Conservation (phyloP, 2,329 filamentous ascomycete species). For the Talaromyces sp. region DNA sequence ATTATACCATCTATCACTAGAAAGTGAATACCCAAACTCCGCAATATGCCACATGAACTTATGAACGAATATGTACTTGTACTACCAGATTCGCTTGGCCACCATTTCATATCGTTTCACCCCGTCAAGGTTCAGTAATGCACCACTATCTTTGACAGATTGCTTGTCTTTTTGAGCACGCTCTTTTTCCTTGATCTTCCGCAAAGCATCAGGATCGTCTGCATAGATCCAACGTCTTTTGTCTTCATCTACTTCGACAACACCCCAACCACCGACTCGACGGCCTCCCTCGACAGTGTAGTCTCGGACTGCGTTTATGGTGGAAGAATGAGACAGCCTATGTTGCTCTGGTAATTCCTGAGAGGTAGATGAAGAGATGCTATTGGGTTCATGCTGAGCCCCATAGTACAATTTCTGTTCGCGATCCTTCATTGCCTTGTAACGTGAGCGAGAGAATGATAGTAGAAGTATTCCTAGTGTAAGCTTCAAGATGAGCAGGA, state of each 20-base stretch:
- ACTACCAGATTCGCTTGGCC: constrained; percentile 90
- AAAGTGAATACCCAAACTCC: not conserved
- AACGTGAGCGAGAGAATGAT: constrained; percentile 73
- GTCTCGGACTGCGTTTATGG: constrained; percentile 37
- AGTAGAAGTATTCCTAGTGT: constrained; percentile 85
- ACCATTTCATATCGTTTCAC: constrained; percentile 89
- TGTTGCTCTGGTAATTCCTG: constrained; percentile 7
- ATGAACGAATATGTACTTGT: not conserved
- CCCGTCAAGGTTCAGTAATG: constrained; percentile 60
- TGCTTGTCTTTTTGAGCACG: constrained; percentile 61
- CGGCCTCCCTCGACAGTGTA: constrained; percentile 67
- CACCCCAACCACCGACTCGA: constrained; percentile 75
- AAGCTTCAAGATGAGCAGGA: constrained; percentile 80
- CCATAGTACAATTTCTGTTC: constrained; percentile 46
- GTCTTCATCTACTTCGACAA: constrained; percentile 86
- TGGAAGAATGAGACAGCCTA: constrained; percentile 19
- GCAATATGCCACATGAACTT: not conserved
- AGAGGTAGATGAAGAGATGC: not conserved
- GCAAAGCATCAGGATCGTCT: constrained; percentile 71
- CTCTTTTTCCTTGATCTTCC: constrained; percentile 62
- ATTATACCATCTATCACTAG: not conserved
- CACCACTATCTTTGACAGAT: constrained; percentile 32
- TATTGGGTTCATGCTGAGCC: not conserved
- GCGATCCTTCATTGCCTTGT: constrained; percentile 72
- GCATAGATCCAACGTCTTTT: constrained; percentile 80